Evolutionary conservation across 768 basidiomycete genomes (phyloP), one percentile per base, ranked within the genome.

Genomic region (Crassisporium funariophilum): DNA sequence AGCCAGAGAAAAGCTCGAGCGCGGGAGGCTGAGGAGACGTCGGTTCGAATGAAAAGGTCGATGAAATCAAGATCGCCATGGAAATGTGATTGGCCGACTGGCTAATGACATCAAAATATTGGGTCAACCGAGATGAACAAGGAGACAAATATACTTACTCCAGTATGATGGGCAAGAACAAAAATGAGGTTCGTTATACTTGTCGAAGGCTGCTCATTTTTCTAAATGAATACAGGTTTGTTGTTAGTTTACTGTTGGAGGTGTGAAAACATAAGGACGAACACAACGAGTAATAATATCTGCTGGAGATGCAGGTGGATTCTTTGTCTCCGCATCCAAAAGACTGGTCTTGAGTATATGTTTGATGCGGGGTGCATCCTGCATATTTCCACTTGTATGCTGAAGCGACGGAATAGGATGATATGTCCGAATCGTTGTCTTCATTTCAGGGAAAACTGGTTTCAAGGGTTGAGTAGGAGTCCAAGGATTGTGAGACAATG

Each of bases 1-100:
- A 94, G 75, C 86, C 88, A 92, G 21, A 95, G 78, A 64, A 95
- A 92, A 2, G 86, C 88, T 35, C 70, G 76, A 5, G 88, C 90
- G 35, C 93, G 86, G 41, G 84, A 82, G 5, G 67, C 62, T 1
- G 91, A 91, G 6, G 89, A 83, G 35, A 91, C 74, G 54, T 87
- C 81, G 8, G 63, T 64, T 19, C 88, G 86, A 41, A 88, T 73
- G 67, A 95, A 95, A 46, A 95, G 69, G 68, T 94, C 91, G 20
- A 86, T 73, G 50, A 94, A 87, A 56, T 88, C 86, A 31, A 86
- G 52, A 22, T 77, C 78, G n/a, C 79, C 73, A 33, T 86, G 79
- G 56, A 93, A 89, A 66, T 91, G 87, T 15, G 73, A 63, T 46
- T 77, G 73, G 23, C 82, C 79, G 39, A 83, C 69, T 23, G 78